Conservation (phyloP, 1,284 basidiomycete species). For the Flammula alnicola region DNA sequence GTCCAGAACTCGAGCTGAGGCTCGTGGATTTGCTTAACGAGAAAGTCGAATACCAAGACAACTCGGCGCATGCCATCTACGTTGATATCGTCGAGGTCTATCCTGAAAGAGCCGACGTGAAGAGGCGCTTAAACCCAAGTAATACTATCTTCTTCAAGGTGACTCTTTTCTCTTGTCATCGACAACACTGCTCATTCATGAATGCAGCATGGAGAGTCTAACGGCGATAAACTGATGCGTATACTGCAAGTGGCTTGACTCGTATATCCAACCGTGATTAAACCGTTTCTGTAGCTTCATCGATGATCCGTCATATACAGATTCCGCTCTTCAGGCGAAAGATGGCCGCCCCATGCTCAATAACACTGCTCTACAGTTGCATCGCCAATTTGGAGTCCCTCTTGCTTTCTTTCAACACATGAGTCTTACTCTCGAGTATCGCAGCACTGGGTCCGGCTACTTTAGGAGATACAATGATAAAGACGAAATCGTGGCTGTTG, state of each 20-base stretch:
- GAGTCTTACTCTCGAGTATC: conserved; percentile 1
- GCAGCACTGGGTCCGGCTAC: conserved; percentile 3
- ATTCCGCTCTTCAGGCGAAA: neutral
- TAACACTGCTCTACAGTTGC: conserved; percentile 4
- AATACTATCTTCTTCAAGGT: no score
- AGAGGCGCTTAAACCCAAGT: no score
- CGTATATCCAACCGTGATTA: neutral
- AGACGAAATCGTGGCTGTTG: neutral
- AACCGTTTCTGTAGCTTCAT: neutral
- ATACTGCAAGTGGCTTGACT: neutral
- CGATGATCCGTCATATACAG: neutral
- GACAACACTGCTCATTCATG: no score
- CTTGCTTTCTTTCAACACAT: conserved; percentile 2
- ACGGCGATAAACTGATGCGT: no score
- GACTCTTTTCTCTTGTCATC: no score
- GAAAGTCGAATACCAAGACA: neutral
- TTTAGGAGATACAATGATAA: conserved; percentile 1
- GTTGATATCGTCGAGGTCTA: conserved; percentile 4
- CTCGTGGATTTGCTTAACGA: neutral
- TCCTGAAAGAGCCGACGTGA: no score
- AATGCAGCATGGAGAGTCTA: neutral
- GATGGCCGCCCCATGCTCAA: neutral
- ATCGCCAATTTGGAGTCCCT: conserved; percentile 3
- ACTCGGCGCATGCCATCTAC: neutral
- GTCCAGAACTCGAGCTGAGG: conserved; percentile 10